A percentile compares a stretch with the other conserved stretches of the same genome.
phyloP scores from a whole-genome alignment of 306 rosid genomes.

The Echinosophora koreensis region DNA sequence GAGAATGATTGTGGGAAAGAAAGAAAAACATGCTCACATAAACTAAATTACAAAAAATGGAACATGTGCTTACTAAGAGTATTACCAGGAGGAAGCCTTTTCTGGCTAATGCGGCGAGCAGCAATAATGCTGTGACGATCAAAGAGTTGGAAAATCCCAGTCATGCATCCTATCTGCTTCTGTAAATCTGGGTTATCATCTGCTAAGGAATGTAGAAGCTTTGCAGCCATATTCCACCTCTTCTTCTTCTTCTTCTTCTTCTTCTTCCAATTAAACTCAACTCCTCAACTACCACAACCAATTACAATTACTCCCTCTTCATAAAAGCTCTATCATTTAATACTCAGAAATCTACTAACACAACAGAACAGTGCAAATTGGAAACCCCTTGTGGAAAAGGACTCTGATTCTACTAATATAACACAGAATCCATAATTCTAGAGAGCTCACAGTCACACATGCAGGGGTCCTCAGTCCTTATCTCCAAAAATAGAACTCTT shows the following conservation, averaged over 20 bases:
- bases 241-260: slow-evolving; percentile 21
- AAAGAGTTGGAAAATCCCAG: slow-evolving; percentile 75
- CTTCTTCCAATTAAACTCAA: slow-evolving; percentile 25
- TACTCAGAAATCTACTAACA: slow-evolving; percentile 40
- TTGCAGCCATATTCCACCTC: slow-evolving; percentile 75
- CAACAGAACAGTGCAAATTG: slow-evolving; percentile 37
- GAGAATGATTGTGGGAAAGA: not conserved
- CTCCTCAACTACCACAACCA: slow-evolving; percentile 42
- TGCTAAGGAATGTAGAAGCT: slow-evolving; percentile 75
- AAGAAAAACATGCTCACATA: not conserved
- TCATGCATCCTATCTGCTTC: slow-evolving; percentile 88
- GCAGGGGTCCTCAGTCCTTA: not conserved
- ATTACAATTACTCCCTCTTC: slow-evolving; percentile 42
- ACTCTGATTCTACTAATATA: slow-evolving; percentile 17
- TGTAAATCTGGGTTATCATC: slow-evolving; percentile 83
- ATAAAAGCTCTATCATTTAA: slow-evolving; percentile 29
- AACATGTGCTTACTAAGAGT: not conserved
- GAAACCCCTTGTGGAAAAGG: slow-evolving; percentile 25
- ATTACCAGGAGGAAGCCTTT: slow-evolving; percentile 69
- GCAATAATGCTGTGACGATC: slow-evolving; percentile 69
- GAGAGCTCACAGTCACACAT: slow-evolving; percentile 35
- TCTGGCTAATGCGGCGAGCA: slow-evolving; percentile 59
- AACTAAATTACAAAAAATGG: slow-evolving; percentile 8
- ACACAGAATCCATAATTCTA: slow-evolving; percentile 38
- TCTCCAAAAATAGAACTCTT: slow-evolving; percentile 41